Percentiles rank a stretch among this genome's conserved stretches.
Evolutionary conservation across 352 stramenopile species (phyloP).

Genomic region (Globisporangium carolinianum): DNA sequence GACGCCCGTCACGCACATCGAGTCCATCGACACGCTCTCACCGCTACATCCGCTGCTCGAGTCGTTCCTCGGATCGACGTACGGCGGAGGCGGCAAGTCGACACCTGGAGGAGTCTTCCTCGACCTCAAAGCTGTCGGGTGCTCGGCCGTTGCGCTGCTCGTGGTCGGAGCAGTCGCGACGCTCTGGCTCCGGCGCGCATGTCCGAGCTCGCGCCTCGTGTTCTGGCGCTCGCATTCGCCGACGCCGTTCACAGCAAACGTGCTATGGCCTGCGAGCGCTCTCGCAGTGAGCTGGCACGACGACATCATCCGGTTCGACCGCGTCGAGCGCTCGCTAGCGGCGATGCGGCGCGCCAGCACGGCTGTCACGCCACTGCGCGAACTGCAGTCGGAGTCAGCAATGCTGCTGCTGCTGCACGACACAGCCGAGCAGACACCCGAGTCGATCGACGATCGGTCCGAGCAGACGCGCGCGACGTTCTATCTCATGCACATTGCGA

Average conservation of each 20-base stretch:
- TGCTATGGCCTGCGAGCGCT: neutral
- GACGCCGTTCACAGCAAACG: neutral
- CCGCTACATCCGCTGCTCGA: constrained; percentile 3
- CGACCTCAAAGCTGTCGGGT: constrained; percentile 6
- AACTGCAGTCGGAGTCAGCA: too few relatives aligned
- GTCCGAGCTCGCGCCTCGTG: neutral
- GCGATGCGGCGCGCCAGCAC: too few relatives aligned
- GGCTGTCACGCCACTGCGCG: too few relatives aligned
- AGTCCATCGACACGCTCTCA: neutral
- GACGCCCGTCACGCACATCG: neutral
- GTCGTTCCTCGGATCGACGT: neutral
- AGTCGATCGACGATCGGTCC: constrained; percentile 2
- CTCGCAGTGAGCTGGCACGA: constrained; percentile 11
- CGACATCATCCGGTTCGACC: constrained; percentile 4
- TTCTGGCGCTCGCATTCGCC: constrained; percentile 8
- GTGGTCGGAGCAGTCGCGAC: neutral
- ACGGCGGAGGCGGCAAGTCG: constrained; percentile 1
- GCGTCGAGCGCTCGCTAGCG: too few relatives aligned
- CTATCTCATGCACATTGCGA: constrained; percentile 12
- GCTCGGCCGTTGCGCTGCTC: neutral
- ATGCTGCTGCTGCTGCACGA: neutral
- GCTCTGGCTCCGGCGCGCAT: neutral
- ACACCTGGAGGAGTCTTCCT: constrained; percentile 4
- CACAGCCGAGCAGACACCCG: neutral
- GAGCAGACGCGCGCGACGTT: neutral